Base-by-base conservation (phyloP, 2,329 filamentous ascomycete genomes). In the Purpureocillium lavendulum region DNA sequence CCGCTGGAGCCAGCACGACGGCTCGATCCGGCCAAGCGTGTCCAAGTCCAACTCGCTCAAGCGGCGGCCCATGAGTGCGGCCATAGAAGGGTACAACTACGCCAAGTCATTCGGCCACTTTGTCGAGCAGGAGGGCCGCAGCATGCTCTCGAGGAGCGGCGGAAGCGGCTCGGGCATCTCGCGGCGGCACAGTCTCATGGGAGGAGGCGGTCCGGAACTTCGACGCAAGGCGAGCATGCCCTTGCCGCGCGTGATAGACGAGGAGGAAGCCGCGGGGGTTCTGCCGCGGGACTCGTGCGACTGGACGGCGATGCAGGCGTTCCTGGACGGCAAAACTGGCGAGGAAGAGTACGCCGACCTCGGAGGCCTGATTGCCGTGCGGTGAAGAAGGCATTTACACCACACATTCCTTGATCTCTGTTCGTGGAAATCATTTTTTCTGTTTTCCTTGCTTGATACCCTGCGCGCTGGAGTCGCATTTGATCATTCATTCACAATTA, bases 331-430 rank as follows among this genome's bases (percentile, higher is more conserved):
- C 21, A 45, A 41, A 9, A 44, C 45, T 37, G 26, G 40, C 9
- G 49, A 51, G 67, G 67, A 66, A 45, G 65, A 70, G 50, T 71
- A 67, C 43, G 56, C 59, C 21, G 65, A 68, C 11, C 50, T 72
- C 4, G 69, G 69, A 28, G 69, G 69, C 0, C 48, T 70, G 35
- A 70, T 60, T 2, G 60, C 62, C 42, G 53, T 61, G 47, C 50
- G 50, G 33, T 63, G 38, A 36, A 30, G 21, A 21, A 34, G 28
- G 36, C 30, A 30, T 30, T 6, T 6, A 12, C 5, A 7, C 7
- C 11, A 13, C 29, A 12, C 11, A 30, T 30, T 30, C 29, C 7
- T 30, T 30, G 21, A 26, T 10, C 5, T 10, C 5, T 26, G 21
- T 10, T 26, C 17, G 47, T 60, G 21, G 10, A 26, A 26, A 6